phyloP scores from a whole-genome alignment of 805 yeast genomes.

The Jamesozyma jinghongensis region DNA sequence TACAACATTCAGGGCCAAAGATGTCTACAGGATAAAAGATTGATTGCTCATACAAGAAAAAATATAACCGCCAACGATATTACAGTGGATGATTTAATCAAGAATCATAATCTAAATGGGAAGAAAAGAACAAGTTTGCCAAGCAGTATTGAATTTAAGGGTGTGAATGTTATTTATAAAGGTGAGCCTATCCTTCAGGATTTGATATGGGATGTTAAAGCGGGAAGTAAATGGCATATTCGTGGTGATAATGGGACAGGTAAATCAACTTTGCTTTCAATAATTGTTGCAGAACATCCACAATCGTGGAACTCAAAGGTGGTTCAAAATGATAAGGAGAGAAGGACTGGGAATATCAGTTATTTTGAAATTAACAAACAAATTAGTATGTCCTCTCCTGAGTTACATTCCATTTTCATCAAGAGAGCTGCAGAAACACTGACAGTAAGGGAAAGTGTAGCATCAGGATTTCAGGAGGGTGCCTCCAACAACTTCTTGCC shows the following conservation, averaged over 20 bases:
- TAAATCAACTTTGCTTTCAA: conserved; percentile 75
- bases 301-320: conserved; percentile 82
- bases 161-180: conserved; percentile 57
- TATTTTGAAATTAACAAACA: conserved; percentile 68
- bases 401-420: conserved; percentile 82
- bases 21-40: no score
- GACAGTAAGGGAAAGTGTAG: conserved; percentile 47
- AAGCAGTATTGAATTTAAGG: conserved; percentile 43
- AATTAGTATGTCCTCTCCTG: conserved; percentile 91
- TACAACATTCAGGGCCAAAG: conserved; percentile 3
- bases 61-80: conserved; percentile 1
- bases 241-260: conserved; percentile 90
- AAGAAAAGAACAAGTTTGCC: conserved; percentile 8
- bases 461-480: conserved; percentile 72
- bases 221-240: conserved; percentile 81
- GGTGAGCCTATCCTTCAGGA: conserved; percentile 51
- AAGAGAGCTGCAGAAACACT: conserved; percentile 28
- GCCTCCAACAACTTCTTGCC: conserved; percentile 40
- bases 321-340: conserved; percentile 48
- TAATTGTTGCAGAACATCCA: conserved; percentile 92
- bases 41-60: no score
- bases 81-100: conserved; percentile 15
- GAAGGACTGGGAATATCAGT: conserved; percentile 65
- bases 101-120: conserved; percentile 18
- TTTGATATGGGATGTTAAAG: conserved; percentile 55